phyloP scores from a whole-genome alignment of 2,329 filamentous ascomycete genomes.

The Epichloe gansuensis region DNA sequence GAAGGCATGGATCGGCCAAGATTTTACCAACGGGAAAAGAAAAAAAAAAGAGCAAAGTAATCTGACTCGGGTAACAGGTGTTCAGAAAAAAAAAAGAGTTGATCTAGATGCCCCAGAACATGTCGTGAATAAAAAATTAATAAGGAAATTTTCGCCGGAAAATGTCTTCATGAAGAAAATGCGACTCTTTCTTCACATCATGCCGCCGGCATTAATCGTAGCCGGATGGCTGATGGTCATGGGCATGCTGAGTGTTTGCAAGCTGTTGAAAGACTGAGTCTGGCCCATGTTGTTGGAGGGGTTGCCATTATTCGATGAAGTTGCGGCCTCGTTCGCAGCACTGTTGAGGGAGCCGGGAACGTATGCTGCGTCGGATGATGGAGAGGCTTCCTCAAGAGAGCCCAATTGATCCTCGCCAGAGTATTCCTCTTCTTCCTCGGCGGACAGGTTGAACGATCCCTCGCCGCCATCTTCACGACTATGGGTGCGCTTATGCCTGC shows the following conservation, averaged over 20 bases:
- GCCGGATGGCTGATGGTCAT: conserved; percentile 48
- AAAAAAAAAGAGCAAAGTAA: conserved; percentile 9
- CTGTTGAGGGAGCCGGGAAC: conserved; percentile 38
- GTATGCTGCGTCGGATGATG: conserved; percentile 56
- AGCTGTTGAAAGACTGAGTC: conserved; percentile 36
- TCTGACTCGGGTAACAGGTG: neutral
- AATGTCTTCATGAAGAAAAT: neutral
- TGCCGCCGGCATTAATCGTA: conserved; percentile 30
- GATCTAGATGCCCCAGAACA: neutral
- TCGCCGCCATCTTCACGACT: conserved; percentile 52
- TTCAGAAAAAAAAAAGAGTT: neutral
- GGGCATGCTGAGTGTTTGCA: conserved; percentile 50
- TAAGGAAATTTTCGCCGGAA: conserved; percentile 5
- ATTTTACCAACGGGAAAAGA: conserved; percentile 11
- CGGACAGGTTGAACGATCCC: conserved; percentile 48
- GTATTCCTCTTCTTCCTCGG: conserved; percentile 75
- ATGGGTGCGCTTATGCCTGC: conserved; percentile 70
- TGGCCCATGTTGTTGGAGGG: conserved; percentile 7
- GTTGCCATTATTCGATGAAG: conserved; percentile 10
- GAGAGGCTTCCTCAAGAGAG: conserved; percentile 66
- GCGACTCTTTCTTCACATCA: conserved; percentile 24
- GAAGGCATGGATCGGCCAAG: neutral
- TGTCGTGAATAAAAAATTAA: conserved; percentile 5
- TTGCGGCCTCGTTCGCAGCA: conserved; percentile 20
- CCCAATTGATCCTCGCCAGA: conserved; percentile 74